Evolutionary conservation across 345 rosid genomes (phyloP).

Genomic region (Lepidium africanum): DNA sequence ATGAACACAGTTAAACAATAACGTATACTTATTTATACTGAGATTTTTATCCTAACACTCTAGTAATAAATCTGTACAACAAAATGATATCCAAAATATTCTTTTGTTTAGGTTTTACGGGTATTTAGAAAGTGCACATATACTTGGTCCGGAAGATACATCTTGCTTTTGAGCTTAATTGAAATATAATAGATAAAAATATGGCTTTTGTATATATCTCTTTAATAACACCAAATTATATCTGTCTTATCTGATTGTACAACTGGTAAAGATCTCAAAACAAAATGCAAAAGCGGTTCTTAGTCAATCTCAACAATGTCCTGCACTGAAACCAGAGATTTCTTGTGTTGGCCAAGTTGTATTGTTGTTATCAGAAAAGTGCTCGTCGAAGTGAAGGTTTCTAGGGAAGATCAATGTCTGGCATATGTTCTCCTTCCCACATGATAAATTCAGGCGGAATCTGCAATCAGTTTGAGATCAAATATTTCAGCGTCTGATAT

Average conservation of each 20-base stretch:
- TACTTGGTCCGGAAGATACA: too few species aligned
- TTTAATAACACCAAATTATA: too few species aligned
- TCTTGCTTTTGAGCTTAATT: too few species aligned
- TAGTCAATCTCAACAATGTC: not conserved
- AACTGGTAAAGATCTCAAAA: not conserved
- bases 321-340: not conserved
- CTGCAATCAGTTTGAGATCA: not conserved
- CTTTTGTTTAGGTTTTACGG: too few species aligned
- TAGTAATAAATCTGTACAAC: too few species aligned
- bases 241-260: not conserved
- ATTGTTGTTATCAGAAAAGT: not conserved
- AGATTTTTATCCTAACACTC: too few species aligned
- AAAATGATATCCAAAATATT: too few species aligned
- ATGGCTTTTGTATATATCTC: too few species aligned
- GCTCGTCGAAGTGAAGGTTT: not conserved
- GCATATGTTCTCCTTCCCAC: not conserved
- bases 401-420: not conserved
- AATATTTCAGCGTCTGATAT: not conserved
- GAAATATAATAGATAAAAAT: too few species aligned
- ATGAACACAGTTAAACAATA: too few species aligned
- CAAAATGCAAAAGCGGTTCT: not conserved
- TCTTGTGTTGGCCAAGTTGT: not conserved
- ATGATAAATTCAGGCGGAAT: not conserved
- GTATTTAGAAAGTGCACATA: too few species aligned
- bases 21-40: too few species aligned